Conservation (phyloP, 2,329 filamentous ascomycete genomes). For the Cylindrodendrum hubeiense region DNA sequence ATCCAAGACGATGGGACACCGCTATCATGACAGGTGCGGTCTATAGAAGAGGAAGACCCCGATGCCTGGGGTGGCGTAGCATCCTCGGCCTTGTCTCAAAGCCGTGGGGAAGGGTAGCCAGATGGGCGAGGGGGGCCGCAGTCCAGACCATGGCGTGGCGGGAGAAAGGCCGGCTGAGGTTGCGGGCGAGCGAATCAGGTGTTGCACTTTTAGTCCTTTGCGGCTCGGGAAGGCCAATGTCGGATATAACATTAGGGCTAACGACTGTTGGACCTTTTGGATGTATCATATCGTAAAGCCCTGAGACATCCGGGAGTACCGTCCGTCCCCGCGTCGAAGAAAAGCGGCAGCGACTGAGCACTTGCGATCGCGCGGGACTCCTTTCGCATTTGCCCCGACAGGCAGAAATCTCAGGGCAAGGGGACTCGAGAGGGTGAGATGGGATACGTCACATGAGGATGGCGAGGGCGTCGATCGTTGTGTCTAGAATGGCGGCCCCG, state of each 20-base stretch:
- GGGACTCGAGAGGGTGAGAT: constrained; percentile 22
- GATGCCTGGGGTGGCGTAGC: constrained; percentile 14
- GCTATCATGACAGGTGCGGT: neutral
- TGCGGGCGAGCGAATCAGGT: neutral
- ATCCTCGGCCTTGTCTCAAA: constrained; percentile 1
- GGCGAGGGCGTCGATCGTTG: constrained; percentile 35
- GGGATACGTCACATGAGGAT: constrained; percentile 40
- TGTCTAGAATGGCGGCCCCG: constrained; percentile 32
- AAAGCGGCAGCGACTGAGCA: constrained; percentile 27
- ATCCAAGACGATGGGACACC: neutral
- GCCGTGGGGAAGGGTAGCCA: constrained; percentile 3
- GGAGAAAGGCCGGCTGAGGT: neutral
- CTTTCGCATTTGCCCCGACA: constrained; percentile 9
- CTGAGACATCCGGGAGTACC: constrained; percentile 14
- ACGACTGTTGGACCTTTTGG: neutral
- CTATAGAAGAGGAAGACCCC: constrained; percentile 17
- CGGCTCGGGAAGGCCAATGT: constrained; percentile 3
- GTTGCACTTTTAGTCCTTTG: constrained; percentile 1
- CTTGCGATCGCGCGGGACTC: constrained; percentile 21
- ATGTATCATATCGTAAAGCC: constrained; percentile 5
- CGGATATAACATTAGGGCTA: neutral
- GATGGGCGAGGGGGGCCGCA: constrained; percentile 1
- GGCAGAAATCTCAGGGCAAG: constrained; percentile 21
- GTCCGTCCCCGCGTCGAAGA: constrained; percentile 18
- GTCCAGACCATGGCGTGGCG: neutral